Percentiles rank a stretch among this genome's conserved stretches.
These are phyloP conservation scores for Globisporangium mamillatum DNA, from an alignment of 352 stramenopile species.

Conservation along the genomic window DNA sequence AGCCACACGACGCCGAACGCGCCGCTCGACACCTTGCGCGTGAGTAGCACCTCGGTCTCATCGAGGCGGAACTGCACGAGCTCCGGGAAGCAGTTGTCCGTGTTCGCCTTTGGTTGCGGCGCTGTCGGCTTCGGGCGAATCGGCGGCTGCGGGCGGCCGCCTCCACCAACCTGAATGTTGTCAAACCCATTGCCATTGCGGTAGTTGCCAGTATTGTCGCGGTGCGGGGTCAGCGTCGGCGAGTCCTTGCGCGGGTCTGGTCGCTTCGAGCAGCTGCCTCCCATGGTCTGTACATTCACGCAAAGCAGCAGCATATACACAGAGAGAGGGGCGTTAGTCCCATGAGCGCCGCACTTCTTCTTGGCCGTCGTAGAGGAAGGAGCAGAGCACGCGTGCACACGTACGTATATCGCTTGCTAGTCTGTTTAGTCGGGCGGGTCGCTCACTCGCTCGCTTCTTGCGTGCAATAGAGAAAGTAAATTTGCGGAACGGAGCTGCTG, in stretches of 20 bases:
- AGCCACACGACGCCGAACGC: slow-evolving; percentile 85
- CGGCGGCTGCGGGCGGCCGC: slow-evolving; percentile 3
- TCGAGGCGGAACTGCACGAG: slow-evolving; percentile 73
- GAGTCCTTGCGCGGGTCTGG: slow-evolving; percentile 8
- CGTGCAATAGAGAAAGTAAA: slow-evolving; percentile 10
- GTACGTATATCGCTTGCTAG: not conserved
- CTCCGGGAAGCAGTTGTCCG: slow-evolving; percentile 69
- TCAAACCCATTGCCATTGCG: not conserved
- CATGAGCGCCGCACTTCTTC: not conserved
- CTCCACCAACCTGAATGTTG: not conserved
- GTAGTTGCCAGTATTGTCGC: slow-evolving; percentile 4
- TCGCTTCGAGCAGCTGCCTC: slow-evolving; percentile 13
- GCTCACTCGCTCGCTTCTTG: not conserved
- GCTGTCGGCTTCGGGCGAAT: slow-evolving; percentile 1
- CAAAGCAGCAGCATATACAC: not conserved
- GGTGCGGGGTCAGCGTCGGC: slow-evolving; percentile 11
- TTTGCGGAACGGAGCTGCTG: not conserved
- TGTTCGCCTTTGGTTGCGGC: slow-evolving; percentile 23
- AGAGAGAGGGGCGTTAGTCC: not conserved
- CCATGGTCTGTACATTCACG: slow-evolving; percentile 11
- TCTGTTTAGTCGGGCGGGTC: not conserved
- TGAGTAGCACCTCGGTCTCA: slow-evolving; percentile 79
- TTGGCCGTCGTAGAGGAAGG: not conserved
- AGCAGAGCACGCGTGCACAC: not conserved
- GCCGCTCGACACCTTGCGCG: slow-evolving; percentile 78